Evolutionary conservation across 768 basidiomycete genomes (phyloP), one percentile per base, ranked within the genome.

Genomic region (Artomyces pyxidatus): DNA sequence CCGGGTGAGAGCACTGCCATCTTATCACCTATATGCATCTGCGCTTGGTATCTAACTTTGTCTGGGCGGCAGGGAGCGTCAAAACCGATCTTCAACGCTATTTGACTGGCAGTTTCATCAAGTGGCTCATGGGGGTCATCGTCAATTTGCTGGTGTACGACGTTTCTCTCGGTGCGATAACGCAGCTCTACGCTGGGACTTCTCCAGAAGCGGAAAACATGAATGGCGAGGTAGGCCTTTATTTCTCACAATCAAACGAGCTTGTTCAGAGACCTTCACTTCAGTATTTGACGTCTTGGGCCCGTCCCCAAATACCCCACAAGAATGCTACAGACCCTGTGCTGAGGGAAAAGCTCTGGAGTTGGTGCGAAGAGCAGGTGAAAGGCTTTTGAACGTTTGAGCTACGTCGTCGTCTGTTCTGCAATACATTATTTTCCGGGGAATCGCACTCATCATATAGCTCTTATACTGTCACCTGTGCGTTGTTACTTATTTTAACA

Each of bases 181-280:
- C 63, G 9, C 63, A 59, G 37, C 44, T 68, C 14, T 67, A 59
- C 48, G 67, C 64, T 9, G 65, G 53, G 14, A 67, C 63, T 11
- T 48, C 52, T 4, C 55, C 58, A 5, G 58, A 58, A 14, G 63
- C 64, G 10, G 50, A 42, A 12, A 52, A 54, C 14, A 28, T 63
- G 17, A 61, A 55, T 26, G 65, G 67, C 11, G 54, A 59, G 55
- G 65, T 68, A 19, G 26, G 50, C 10, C 3, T n/a, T 23, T 5
- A 12, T 25, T n/a, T n/a, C n/a, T 39, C 3, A n/a, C 7, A 17
- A 14, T 38, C 19, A 21, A 7, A 6, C 14, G 26, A 38, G 7
- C 19, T 8, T 46, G 11, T 32, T 2, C 32, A 35, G n/a, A 47
- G 12, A 23, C 19, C 11, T 25, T 14, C 14, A n/a, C 11, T 26